Evolutionary conservation across 495 filamentous ascomycete genomes (phyloP).

Genomic region (Immersiella caudata): DNA sequence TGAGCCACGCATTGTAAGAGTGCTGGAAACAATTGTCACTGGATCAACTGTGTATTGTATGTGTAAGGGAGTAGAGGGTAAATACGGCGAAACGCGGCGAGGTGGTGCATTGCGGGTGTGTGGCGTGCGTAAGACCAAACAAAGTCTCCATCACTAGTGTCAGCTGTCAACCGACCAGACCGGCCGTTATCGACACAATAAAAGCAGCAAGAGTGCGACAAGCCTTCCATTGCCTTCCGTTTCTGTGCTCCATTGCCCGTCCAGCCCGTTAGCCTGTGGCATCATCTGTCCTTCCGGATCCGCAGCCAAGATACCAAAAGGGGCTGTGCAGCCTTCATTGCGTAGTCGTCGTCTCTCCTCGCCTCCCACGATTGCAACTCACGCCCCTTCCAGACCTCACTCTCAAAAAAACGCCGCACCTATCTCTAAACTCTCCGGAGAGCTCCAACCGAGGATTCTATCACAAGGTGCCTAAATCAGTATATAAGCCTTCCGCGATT

Average conservation of each 20-base stretch:
- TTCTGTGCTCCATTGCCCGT: neutral
- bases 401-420: neutral
- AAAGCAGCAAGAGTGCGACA: neutral
- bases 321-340: slow-evolving; percentile 13
- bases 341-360: neutral
- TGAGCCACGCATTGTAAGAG: neutral
- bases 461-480: neutral
- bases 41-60: no score
- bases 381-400: slow-evolving; percentile 5
- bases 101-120: neutral
- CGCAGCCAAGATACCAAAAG: slow-evolving; percentile 7
- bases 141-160: neutral
- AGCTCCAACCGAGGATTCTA: slow-evolving; percentile 1
- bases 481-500: slow-evolving; percentile 6
- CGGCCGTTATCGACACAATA: neutral
- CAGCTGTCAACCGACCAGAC: neutral
- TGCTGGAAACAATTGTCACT: neutral
- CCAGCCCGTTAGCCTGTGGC: neutral
- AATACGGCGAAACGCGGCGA: neutral
- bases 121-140: neutral
- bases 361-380: neutral
- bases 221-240: neutral
- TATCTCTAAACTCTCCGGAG: neutral
- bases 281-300: neutral
- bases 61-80: no score